phyloP scores from a whole-genome alignment of 345 rosid species.

The Sonneratia alba region DNA sequence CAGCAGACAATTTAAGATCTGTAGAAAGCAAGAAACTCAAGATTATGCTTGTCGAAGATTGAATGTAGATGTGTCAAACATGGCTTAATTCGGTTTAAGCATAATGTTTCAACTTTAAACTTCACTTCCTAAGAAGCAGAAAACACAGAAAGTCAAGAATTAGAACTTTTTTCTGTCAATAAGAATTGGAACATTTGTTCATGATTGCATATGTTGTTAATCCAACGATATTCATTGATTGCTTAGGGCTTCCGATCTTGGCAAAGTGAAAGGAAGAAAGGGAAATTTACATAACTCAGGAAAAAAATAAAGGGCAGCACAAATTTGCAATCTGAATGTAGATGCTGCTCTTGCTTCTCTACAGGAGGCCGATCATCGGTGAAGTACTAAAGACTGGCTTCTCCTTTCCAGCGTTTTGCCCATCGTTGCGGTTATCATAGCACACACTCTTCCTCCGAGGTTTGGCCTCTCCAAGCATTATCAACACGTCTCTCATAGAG shows the following conservation, averaged over 20 bases:
- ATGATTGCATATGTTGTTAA: background rate
- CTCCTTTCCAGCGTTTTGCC: slow-evolving; percentile 30
- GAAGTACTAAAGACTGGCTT: slow-evolving; percentile 48
- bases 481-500: slow-evolving; percentile 66
- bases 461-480: slow-evolving; percentile 85
- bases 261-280: slow-evolving; percentile 5
- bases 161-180: no score
- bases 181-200: background rate
- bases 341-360: slow-evolving; percentile 11
- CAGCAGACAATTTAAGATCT: no score
- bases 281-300: background rate
- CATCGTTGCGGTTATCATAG: slow-evolving; percentile 7
- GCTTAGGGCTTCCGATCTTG: background rate
- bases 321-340: background rate
- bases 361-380: slow-evolving; percentile 45
- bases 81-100: no score
- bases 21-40: no score
- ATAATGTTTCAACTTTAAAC: background rate
- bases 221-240: background rate
- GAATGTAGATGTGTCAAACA: no score
- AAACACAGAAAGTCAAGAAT: background rate
- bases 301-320: slow-evolving; percentile 8
- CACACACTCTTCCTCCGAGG: slow-evolving; percentile 75
- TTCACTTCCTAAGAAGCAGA: background rate
- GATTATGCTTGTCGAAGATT: no score